Base-by-base conservation (phyloP, 352 stramenopile species). In the Globisporangium polare region DNA sequence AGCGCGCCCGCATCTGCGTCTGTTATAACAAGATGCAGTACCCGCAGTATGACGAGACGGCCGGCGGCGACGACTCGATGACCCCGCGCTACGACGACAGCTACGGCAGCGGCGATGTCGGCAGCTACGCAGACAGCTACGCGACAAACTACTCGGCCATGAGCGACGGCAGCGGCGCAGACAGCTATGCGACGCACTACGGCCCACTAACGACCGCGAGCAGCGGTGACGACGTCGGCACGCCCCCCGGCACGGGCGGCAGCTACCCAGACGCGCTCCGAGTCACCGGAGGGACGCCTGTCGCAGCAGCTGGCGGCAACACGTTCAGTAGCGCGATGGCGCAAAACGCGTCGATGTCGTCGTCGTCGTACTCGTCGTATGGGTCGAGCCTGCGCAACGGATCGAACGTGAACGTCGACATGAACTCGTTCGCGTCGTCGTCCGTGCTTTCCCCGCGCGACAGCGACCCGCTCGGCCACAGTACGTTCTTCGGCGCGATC, bases 151-250 rank as follows among this genome's bases (percentile, higher is more conserved):
- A 58, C 53, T 58, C 53, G 35, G 53, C 53, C 33, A 58, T 58
- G 53, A 58, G 53, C 53, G 60, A 66, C 45, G 41, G 57, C 29
- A 15, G 35, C 37, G 13, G 13, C 46, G 39, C 39, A 6, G 53
- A 56, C 47, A 63, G 53, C 43, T 67, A 63, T 37, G 61, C 43
- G 45, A 64, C 54, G 20, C 54, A 67, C 26, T 67, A 67, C 49
- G 54, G 54, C 31, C 22, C 54, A 26, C 37, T 67, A 20, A 37
- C 47, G 18, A 49, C 53, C 39, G 53, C 22, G n/a, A 43, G n/a
- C 31, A 35, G 2, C 27, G 45, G 42, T 31, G 62, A 53, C 26
- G 62, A 51, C 27, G 54, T 67, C 0, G 62, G 62, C 35, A 67
- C 62, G 42, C 62, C 62, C 8, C 62, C 62, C 1, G 62, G 37